Evolutionary conservation across 345 rosid genomes (phyloP).

Genomic region (Diplotaxis tenuifolia): DNA sequence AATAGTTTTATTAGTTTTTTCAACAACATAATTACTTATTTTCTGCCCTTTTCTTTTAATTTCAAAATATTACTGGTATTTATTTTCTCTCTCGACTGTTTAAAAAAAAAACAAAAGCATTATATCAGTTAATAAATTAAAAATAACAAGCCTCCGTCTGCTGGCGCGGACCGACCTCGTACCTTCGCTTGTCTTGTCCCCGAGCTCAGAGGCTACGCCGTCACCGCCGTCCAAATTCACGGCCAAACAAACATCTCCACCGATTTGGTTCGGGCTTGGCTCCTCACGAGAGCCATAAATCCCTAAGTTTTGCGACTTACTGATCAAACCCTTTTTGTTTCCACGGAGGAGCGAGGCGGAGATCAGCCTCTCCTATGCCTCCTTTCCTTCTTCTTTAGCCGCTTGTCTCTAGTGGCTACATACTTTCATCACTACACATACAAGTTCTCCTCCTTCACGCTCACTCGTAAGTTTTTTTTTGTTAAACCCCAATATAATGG

Average conservation of each 20-base stretch:
- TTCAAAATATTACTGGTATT: background rate
- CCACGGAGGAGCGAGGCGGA: constrained; percentile 17
- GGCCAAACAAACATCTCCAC: constrained; percentile 17
- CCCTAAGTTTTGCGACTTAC: constrained; percentile 26
- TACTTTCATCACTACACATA: background rate
- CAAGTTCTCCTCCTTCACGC: constrained; percentile 22
- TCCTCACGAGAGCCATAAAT: constrained; percentile 18
- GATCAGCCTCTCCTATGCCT: constrained; percentile 33
- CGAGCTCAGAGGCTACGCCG: constrained; percentile 15
- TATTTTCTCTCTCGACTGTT: background rate
- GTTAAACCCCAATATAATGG: constrained; percentile 23
- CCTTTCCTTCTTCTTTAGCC: constrained; percentile 1
- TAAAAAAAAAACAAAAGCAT: background rate
- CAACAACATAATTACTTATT: background rate
- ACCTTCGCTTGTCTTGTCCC: constrained; percentile 21
- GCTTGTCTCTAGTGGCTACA: constrained; percentile 20
- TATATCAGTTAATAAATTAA: background rate
- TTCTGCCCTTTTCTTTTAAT: background rate
- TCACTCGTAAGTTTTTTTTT: constrained; percentile 15
- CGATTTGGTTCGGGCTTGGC: constrained; percentile 14
- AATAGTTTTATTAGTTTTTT: too few species aligned
- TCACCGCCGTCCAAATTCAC: constrained; percentile 8
- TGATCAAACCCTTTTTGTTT: constrained; percentile 28
- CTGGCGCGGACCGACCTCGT: constrained; percentile 40
- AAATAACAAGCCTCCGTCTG: constrained; percentile 21